Conservation (phyloP, 2,329 filamentous ascomycete genomes). For the Alternaria dauci region DNA sequence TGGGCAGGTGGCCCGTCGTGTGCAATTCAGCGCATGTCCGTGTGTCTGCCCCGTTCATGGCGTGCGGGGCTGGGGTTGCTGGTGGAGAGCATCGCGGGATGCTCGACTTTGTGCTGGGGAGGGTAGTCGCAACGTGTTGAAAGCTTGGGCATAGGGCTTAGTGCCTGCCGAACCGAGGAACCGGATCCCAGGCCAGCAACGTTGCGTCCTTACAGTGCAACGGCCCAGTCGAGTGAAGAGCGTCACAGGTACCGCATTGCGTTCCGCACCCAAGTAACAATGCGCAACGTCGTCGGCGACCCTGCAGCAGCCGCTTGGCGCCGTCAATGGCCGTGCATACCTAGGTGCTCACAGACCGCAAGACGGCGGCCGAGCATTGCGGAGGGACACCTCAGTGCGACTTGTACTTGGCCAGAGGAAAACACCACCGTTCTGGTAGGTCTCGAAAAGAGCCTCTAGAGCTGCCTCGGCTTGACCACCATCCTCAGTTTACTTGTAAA, state of each 20-base stretch:
- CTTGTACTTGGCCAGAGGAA: too few species aligned
- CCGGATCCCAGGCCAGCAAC: neutral
- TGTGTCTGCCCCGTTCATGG: constrained; percentile 43
- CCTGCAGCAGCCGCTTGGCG: neutral
- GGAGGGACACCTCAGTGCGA: too few species aligned
- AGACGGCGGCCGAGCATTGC: neutral
- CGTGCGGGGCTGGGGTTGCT: constrained; percentile 22
- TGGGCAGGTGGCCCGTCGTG: constrained; percentile 38
- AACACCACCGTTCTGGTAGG: too few species aligned
- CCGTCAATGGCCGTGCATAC: neutral
- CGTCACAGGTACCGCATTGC: neutral
- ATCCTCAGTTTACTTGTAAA: too few species aligned
- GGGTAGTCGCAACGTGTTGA: constrained; percentile 10
- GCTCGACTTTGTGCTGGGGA: neutral
- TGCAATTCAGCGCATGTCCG: constrained; percentile 28
- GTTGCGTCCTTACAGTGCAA: neutral
- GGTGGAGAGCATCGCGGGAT: constrained; percentile 27
- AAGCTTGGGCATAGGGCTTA: constrained; percentile 15
- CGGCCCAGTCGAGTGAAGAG: neutral
- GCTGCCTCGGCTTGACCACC: too few species aligned
- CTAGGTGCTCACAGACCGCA: neutral
- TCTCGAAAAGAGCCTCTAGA: too few species aligned
- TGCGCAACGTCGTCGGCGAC: neutral
- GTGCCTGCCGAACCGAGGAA: constrained; percentile 9
- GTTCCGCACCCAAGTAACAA: neutral